phyloP scores from a whole-genome alignment of 2,329 filamentous ascomycete species.

The Fusarium dimerum region DNA sequence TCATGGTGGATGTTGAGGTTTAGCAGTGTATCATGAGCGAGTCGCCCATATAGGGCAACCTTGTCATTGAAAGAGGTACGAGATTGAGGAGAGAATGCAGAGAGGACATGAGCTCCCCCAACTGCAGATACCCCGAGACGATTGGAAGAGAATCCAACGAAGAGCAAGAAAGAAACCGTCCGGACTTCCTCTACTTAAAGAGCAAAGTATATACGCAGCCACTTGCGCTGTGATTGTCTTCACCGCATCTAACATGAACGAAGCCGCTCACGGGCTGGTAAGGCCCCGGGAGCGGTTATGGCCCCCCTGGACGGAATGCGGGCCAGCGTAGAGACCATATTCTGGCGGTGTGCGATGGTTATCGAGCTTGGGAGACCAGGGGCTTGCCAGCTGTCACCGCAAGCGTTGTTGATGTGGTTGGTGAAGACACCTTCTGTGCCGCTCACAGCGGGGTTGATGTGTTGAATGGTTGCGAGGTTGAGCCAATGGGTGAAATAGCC shows the following conservation, averaged over 20 bases:
- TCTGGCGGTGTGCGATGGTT: slow-evolving; percentile 30
- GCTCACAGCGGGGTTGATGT: slow-evolving; percentile 15
- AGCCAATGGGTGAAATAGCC: slow-evolving; percentile 29
- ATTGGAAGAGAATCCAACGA: slow-evolving; percentile 14
- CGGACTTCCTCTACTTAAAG: not conserved
- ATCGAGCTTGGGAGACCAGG: slow-evolving; percentile 13
- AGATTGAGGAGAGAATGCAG: slow-evolving; percentile 10
- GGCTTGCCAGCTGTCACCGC: slow-evolving; percentile 30
- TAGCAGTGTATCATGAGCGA: slow-evolving; percentile 27
- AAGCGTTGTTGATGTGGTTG: slow-evolving; percentile 26
- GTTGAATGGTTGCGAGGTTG: slow-evolving; percentile 9
- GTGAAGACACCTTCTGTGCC: slow-evolving; percentile 13
- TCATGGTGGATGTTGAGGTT: slow-evolving; percentile 15
- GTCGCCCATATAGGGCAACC: slow-evolving; percentile 26
- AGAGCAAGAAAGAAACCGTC: slow-evolving; percentile 7
- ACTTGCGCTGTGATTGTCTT: not conserved
- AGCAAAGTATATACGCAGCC: no score
- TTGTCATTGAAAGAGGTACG: slow-evolving; percentile 28
- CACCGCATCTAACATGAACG: slow-evolving; percentile 19
- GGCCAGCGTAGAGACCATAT: slow-evolving; percentile 27
- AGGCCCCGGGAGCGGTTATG: slow-evolving; percentile 16
- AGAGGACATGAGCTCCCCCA: slow-evolving; percentile 27
- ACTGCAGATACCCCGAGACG: slow-evolving; percentile 19
- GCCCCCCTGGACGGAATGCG: slow-evolving; percentile 23
- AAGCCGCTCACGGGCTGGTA: slow-evolving; percentile 3